phyloP scores from a whole-genome alignment of 805 yeast species.

The Lachancea cidri region DNA sequence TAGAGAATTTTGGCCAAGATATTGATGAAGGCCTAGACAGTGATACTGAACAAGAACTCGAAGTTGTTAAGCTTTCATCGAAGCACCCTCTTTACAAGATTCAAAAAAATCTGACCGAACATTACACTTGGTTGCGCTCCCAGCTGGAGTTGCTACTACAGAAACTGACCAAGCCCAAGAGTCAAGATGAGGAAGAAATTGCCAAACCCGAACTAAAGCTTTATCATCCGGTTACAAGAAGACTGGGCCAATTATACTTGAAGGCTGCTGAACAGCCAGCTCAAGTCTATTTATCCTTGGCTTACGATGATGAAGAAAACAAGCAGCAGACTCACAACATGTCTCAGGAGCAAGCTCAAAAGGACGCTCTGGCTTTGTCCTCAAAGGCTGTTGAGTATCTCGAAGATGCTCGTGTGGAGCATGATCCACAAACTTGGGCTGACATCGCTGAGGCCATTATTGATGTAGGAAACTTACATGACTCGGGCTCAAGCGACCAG shows the following conservation, averaged over 20 bases:
- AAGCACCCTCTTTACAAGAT: slow-evolving; percentile 53
- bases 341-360: slow-evolving; percentile 40
- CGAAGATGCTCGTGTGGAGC: slow-evolving; percentile 55
- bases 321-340: slow-evolving; percentile 24
- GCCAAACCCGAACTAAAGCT: slow-evolving; percentile 18
- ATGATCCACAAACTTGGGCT: slow-evolving; percentile 78
- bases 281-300: slow-evolving; percentile 47
- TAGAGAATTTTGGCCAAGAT: slow-evolving; percentile 58
- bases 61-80: slow-evolving; percentile 36
- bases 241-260: slow-evolving; percentile 58
- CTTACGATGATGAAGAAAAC: slow-evolving; percentile 51
- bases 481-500: slow-evolving; percentile 62
- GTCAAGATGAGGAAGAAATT: slow-evolving; percentile 13
- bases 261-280: slow-evolving; percentile 63
- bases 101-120: slow-evolving; percentile 35
- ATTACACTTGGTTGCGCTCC: slow-evolving; percentile 44
- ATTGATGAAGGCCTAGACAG: slow-evolving; percentile 57
- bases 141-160: slow-evolving; percentile 24
- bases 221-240: slow-evolving; percentile 40
- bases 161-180: slow-evolving; percentile 6
- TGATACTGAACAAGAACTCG: slow-evolving; percentile 42
- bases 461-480: slow-evolving; percentile 68
- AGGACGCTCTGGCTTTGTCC: slow-evolving; percentile 44
- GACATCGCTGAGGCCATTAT: slow-evolving; percentile 82
- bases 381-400: slow-evolving; percentile 53